Conservation (phyloP, 257 asterid genomes). For the Fraxinus pennsylvanica region DNA sequence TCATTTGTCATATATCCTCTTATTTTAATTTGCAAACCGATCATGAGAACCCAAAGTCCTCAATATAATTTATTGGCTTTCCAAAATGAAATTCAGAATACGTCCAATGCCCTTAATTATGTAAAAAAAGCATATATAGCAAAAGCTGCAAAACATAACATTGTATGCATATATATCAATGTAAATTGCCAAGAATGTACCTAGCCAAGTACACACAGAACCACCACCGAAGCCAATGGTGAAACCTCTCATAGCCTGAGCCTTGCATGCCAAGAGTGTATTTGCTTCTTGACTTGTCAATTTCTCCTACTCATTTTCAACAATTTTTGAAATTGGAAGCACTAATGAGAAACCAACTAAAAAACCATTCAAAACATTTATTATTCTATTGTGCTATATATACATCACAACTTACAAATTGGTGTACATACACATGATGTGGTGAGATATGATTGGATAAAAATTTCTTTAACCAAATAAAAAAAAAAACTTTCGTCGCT, state of each 20-base stretch:
- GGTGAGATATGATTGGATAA: no score
- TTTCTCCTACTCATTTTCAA: slow-evolving; percentile 40
- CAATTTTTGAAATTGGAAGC: background rate
- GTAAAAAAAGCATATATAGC: background rate
- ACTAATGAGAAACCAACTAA: background rate
- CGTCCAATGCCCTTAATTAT: background rate
- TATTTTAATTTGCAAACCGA: no score
- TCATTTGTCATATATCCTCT: background rate
- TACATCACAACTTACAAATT: no score
- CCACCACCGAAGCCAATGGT: slow-evolving; percentile 42
- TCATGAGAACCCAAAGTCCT: background rate
- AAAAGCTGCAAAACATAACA: background rate
- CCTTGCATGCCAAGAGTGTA: slow-evolving; percentile 36
- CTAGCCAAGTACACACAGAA: slow-evolving; percentile 53
- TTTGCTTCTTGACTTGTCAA: slow-evolving; percentile 55
- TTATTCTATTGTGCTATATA: no score
- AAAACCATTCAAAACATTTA: background rate
- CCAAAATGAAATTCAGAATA: background rate
- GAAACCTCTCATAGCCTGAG: slow-evolving; percentile 39
- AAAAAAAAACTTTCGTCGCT: no score
- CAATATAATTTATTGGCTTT: background rate
- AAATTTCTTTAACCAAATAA: no score
- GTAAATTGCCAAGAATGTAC: slow-evolving; percentile 30
- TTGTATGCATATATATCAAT: background rate
- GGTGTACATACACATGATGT: no score